phyloP scores from a whole-genome alignment of 2,329 filamentous ascomycete genomes.

The Fusarium sp. region DNA sequence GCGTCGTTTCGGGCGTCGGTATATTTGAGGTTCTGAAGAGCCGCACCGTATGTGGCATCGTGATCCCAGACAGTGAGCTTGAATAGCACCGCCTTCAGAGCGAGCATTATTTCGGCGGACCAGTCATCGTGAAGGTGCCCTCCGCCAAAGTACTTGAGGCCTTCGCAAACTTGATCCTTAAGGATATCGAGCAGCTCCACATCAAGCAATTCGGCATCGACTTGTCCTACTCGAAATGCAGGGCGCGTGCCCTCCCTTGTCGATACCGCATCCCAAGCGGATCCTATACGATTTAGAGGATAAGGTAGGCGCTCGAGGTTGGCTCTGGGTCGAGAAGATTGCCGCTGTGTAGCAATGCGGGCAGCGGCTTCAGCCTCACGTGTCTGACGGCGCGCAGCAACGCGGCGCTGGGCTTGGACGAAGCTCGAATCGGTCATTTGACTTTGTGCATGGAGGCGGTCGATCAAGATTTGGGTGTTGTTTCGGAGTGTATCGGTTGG shows the following conservation, averaged over 20 bases:
- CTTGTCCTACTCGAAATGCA: conserved; percentile 92
- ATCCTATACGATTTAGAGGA: conserved; percentile 72
- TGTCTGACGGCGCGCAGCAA: conserved; percentile 82
- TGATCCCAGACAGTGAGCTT: conserved; percentile 98
- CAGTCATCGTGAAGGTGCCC: conserved; percentile 85
- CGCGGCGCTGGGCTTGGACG: conserved; percentile 88
- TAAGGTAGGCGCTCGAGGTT: conserved; percentile 70
- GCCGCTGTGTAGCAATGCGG: conserved; percentile 63
- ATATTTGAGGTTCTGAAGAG: conserved; percentile 90
- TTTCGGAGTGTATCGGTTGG: conserved; percentile 1
- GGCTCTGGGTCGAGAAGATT: conserved; percentile 67
- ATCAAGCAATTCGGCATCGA: conserved; percentile 94
- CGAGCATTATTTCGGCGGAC: conserved; percentile 85
- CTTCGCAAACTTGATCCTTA: conserved; percentile 87
- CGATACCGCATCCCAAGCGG: conserved; percentile 77
- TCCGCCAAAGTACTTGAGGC: conserved; percentile 85
- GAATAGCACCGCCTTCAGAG: conserved; percentile 83
- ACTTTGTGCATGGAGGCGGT: conserved; percentile 49
- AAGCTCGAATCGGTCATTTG: conserved; percentile 75
- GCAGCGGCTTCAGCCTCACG: conserved; percentile 76
- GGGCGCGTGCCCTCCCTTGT: conserved; percentile 84
- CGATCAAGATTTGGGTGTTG: neutral
- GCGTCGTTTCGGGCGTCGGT: conserved; percentile 81
- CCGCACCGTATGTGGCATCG: conserved; percentile 92
- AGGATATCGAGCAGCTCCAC: conserved; percentile 91